Evolutionary conservation across 306 rosid genomes (phyloP).

Genomic region (Cicer bijugum): DNA sequence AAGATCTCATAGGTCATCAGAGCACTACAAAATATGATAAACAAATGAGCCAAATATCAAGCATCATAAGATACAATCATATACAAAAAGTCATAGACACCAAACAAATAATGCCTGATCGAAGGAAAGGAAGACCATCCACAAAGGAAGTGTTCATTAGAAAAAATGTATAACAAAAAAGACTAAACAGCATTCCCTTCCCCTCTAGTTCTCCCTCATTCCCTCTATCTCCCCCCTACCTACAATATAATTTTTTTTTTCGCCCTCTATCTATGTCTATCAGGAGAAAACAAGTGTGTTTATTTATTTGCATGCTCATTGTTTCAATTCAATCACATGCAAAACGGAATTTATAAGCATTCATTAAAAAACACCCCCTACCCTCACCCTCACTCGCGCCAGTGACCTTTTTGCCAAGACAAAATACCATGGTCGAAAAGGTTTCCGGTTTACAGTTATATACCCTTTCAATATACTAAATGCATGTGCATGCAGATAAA

Average conservation of each 20-base stretch:
- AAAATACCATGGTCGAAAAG: neutral
- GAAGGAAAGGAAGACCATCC: constrained; percentile 4
- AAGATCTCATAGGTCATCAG: constrained; percentile 13
- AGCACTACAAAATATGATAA: constrained; percentile 8
- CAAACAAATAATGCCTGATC: constrained; percentile 7
- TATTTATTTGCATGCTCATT: constrained; percentile 26
- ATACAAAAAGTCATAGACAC: constrained; percentile 1
- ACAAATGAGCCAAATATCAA: constrained; percentile 17
- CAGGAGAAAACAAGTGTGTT: neutral
- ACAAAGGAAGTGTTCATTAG: constrained; percentile 1
- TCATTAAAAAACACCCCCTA: neutral
- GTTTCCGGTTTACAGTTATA: neutral
- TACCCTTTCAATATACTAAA: constrained; percentile 25
- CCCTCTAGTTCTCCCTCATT: neutral
- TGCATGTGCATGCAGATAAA: constrained; percentile 12
- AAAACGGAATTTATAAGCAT: constrained; percentile 18
- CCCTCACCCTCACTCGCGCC: neutral
- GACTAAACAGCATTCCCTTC: constrained; percentile 1
- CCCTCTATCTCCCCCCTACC: constrained; percentile 3
- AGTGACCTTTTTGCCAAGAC: neutral
- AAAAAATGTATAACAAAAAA: constrained; percentile 4
- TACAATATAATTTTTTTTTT: too few relatives aligned
- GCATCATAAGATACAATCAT: constrained; percentile 7
- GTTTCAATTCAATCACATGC: constrained; percentile 21
- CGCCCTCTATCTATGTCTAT: neutral